Conservation (phyloP, 2,329 filamentous ascomycete species). For the Fusarium pseudocircinatum region DNA sequence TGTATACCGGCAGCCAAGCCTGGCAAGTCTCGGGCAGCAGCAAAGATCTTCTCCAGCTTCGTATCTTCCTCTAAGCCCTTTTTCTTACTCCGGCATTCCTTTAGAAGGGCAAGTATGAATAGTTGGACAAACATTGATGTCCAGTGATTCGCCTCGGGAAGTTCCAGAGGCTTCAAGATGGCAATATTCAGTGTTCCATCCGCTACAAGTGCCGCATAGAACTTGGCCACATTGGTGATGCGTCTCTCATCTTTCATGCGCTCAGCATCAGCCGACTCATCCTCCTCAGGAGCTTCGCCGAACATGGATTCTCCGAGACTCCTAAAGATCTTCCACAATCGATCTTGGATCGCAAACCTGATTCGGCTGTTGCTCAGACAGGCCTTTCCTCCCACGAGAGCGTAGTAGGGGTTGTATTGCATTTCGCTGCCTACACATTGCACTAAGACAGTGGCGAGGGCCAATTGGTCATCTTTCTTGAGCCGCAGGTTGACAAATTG, state of each 20-base stretch:
- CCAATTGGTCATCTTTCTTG: conserved; percentile 85
- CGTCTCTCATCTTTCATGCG: conserved; percentile 59
- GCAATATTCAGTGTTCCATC: conserved; percentile 57
- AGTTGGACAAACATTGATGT: conserved; percentile 83
- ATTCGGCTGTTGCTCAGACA: conserved; percentile 76
- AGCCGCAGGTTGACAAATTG: conserved; percentile 84
- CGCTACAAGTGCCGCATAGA: conserved; percentile 63
- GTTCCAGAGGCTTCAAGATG: conserved; percentile 76
- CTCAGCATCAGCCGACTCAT: conserved; percentile 59
- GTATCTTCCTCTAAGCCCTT: conserved; percentile 62
- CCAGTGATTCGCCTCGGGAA: conserved; percentile 79
- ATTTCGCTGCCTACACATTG: conserved; percentile 87
- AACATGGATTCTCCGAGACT: conserved; percentile 84
- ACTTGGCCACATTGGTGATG: conserved; percentile 62
- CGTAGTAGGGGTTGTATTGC: conserved; percentile 93
- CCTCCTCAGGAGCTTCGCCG: conserved; percentile 69
- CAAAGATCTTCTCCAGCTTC: conserved; percentile 72
- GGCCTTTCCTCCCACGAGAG: conserved; percentile 80
- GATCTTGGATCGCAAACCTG: conserved; percentile 86
- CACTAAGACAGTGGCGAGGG: conserved; percentile 87
- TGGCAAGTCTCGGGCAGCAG: conserved; percentile 69
- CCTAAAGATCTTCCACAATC: conserved; percentile 86
- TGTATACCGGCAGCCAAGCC: conserved; percentile 78
- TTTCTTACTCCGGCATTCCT: conserved; percentile 63
- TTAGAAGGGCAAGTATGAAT: conserved; percentile 78